phyloP scores from a whole-genome alignment of 176 grass and related monocot species.

The Saccharum spontaneum region DNA sequence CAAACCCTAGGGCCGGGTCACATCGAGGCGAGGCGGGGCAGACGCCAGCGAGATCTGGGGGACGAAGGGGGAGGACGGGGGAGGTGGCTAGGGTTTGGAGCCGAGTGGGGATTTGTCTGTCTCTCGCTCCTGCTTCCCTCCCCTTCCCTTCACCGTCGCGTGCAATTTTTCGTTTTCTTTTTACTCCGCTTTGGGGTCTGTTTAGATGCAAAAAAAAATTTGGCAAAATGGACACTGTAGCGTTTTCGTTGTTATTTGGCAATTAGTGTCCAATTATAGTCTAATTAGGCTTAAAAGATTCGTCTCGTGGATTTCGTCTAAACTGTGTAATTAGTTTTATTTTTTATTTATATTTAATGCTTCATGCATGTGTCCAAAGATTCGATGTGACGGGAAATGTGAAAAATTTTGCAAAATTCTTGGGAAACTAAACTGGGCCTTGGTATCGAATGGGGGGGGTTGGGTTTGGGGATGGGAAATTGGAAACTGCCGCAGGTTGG shows the following conservation, averaged over 20 bases:
- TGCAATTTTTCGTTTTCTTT: background rate
- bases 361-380: no score
- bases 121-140: conserved; percentile 29
- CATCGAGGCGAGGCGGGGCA: conserved; percentile 36
- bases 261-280: no score
- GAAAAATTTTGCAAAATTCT: no score
- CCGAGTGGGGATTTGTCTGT: conserved; percentile 17
- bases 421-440: no score
- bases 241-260: no score
- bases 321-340: no score
- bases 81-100: conserved; percentile 51
- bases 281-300: no score
- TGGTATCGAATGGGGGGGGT: conserved; percentile 15
- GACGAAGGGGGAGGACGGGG: background rate
- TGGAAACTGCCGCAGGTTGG: conserved; percentile 44
- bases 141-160: conserved; percentile 25
- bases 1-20: conserved; percentile 51
- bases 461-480: conserved; percentile 36
- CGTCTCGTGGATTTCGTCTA: no score
- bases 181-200: background rate
- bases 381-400: no score
- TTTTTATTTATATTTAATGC: no score
- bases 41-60: conserved; percentile 42
- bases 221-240: no score
- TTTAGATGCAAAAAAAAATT: no score